Evolutionary conservation across 257 asterid species (phyloP), one percentile per base, ranked within the genome.

Genomic region (Gardenia jasminoides): DNA sequence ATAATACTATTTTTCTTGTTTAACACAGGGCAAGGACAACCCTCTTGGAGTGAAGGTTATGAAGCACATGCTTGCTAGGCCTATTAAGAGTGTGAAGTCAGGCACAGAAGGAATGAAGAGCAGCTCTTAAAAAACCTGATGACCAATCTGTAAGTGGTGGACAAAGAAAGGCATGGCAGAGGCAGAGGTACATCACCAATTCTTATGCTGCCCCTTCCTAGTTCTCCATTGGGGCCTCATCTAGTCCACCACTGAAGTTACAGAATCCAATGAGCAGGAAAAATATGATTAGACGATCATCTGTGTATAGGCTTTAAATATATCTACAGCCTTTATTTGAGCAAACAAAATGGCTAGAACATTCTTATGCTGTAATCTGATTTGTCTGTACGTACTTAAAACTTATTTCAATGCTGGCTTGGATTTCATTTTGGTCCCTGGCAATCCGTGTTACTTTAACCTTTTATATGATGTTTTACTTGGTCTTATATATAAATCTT

Each of bases 21-120:
- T 80, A 16, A 33, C 47, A 1, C 93, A 93, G 98, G 83, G 96
- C 87, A 82, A 88, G 82, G 75, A 83, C 77, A 93, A 87, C 56
- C 96, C 96, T 1, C 82, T 93, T 13, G 95, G 92, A 72, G 91
- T 91, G 85, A 81, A 88, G 92, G 94, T 91, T 52, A 82, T 90
- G 88, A 83, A 85, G 81, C 91, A 84, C 76, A 84, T 84, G 62
- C 90, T 83, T 44, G 97, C 97, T 19, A 82, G 80, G 33, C 94
- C 94, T 5, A 83, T 87, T 8, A 87, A 84, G 76, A 36, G 86
- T 6, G 86, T 83, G 74, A 36, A 83, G 6, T 81, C 80, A 10
- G 77, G 84, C 39, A 73, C 78, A 6, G 76, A 70, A 47, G 91
- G 83, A 11, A 75, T 61, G 77, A 79, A 59, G 85, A 88, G 83